Conservation (phyloP, 2,329 filamentous ascomycete genomes). For the Rachicladosporium sp. region DNA sequence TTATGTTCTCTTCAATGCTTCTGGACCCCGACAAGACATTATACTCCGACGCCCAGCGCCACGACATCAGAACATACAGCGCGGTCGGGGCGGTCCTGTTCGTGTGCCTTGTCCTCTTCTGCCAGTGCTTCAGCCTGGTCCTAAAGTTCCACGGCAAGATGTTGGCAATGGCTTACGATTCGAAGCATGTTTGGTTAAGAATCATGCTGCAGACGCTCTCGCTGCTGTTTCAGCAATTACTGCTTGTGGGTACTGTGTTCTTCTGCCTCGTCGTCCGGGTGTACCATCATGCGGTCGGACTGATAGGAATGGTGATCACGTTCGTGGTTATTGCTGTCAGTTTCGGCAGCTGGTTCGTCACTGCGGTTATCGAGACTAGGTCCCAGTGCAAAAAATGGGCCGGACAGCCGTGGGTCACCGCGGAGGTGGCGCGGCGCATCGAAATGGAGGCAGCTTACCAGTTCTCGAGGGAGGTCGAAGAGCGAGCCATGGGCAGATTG, state of each 20-base stretch:
- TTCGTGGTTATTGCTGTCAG: not conserved
- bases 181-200: not conserved
- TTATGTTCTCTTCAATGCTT: slow-evolving; percentile 3
- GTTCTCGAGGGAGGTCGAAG: too few relatives aligned
- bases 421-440: too few relatives aligned
- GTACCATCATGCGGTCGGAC: not conserved
- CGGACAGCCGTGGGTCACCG: too few relatives aligned
- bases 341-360: not conserved
- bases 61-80: not conserved
- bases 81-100: not conserved
- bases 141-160: not conserved
- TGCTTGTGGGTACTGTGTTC: not conserved
- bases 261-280: slow-evolving; percentile 3
- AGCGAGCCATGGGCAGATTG: too few relatives aligned
- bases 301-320: not conserved
- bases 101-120: slow-evolving; percentile 1
- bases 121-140: not conserved
- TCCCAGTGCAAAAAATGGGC: too few relatives aligned
- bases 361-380: too few relatives aligned
- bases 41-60: not conserved
- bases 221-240: not conserved
- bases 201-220: not conserved
- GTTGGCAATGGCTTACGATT: not conserved
- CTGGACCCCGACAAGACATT: not conserved
- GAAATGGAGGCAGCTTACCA: too few relatives aligned